Evolutionary conservation across 208 protist species (phyloP), one percentile per base, ranked within the genome.

Genomic region (Leishmania turanica): DNA sequence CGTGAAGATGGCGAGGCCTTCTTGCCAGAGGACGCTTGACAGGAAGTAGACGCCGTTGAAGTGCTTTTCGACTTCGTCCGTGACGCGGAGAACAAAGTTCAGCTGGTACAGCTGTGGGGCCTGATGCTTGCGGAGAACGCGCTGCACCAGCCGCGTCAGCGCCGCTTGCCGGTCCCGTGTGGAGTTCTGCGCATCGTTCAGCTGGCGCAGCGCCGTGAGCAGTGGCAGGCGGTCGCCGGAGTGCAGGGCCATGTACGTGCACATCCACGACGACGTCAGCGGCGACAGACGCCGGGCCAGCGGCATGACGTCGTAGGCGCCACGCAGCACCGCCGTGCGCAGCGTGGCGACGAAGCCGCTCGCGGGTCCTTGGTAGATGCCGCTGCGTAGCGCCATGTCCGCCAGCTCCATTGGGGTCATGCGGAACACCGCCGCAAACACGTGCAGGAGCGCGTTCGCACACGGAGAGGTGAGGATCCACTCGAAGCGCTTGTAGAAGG

Each of bases 1-100:
- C 40, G 90, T 94, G 82, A 90, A 96, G 34, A 87, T 84, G 58
- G 88, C 90, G 78, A 93, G 75, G 17, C 88, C 85, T 42, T 88
- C 79, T 40, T 85, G 78, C 70, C 77, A 82, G 42, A 83, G 75
- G 47, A 90, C 85, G 42, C 64, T 86, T 27, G 84, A 89, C 24
- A 95, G 77, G 76, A 92, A 93, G 76, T 95, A 95, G 40, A 93
- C 60, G 8, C 93, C 93, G 34, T 95, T 90, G 66, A 93, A 90
- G 81, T 91, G 87, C 76, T 85, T 85, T 65, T 95, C 87, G 15
- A 76, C 82, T 3, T 89, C 88, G 75, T 92, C 91, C 6, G 73
- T 81, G 37, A 95, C 90, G 47, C 84, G 89, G 31, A 96, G 85
- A n/a, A 88, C 84, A 76, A 90, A 96, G 87, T 95, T 96, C 45